Evolutionary conservation across 345 rosid genomes (phyloP).

Genomic region (Pugionium cornutum): DNA sequence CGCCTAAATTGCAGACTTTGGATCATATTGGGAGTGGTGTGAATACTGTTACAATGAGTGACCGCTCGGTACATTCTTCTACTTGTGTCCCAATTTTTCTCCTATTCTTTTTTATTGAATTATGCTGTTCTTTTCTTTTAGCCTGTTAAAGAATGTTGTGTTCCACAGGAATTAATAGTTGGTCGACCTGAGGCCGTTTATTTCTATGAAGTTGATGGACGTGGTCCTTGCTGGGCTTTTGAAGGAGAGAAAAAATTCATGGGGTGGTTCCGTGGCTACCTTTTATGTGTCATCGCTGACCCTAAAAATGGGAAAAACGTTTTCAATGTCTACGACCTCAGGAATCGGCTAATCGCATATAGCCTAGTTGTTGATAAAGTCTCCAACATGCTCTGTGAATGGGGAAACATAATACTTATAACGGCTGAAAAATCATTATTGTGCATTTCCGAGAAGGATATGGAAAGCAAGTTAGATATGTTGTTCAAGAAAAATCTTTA

Average conservation of each 20-base stretch:
- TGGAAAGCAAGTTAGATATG: constrained; percentile 99
- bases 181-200: constrained; percentile 97
- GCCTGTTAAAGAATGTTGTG: constrained; percentile 18
- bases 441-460: constrained; percentile 93
- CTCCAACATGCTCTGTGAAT: constrained; percentile 92
- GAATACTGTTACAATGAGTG: constrained; percentile 87
- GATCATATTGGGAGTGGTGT: constrained; percentile 81
- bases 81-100: not conserved
- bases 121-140: not conserved
- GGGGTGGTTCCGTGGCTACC: constrained; percentile 97
- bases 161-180: constrained; percentile 76
- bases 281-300: constrained; percentile 84
- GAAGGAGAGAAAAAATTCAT: constrained; percentile 92
- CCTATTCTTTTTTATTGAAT: not conserved
- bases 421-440: constrained; percentile 66
- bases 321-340: constrained; percentile 88
- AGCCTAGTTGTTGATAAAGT: constrained; percentile 79
- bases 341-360: constrained; percentile 87
- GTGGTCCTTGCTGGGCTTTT: constrained; percentile 99
- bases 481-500: constrained; percentile 94
- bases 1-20: constrained; percentile 68
- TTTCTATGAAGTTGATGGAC: constrained; percentile 95
- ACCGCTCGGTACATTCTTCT: constrained; percentile 61
- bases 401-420: constrained; percentile 92
- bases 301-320: constrained; percentile 71